phyloP scores from a whole-genome alignment of 768 basidiomycete species.

The Udeniomyces megalosporus region DNA sequence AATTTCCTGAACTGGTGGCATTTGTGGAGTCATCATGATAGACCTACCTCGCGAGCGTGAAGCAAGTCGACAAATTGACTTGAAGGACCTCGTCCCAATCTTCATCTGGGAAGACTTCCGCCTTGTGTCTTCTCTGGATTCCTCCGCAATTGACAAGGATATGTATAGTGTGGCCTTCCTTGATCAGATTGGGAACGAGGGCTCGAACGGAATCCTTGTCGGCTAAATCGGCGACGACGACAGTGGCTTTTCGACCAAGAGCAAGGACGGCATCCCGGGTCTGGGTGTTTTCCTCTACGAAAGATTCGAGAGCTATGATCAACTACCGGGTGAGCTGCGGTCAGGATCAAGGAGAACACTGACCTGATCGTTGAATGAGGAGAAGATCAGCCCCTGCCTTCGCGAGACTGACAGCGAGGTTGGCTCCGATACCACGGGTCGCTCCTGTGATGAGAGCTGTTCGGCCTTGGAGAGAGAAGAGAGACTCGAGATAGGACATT shows the following conservation, averaged over 20 bases:
- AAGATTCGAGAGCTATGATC: not conserved
- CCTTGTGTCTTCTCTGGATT: conserved; percentile 38
- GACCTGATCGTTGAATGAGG: conserved; percentile 25
- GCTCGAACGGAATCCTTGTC: conserved; percentile 38
- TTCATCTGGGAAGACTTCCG: conserved; percentile 46
- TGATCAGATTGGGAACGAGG: conserved; percentile 33
- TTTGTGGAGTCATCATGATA: not conserved
- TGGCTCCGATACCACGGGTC: conserved; percentile 31
- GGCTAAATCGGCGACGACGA: conserved; percentile 44
- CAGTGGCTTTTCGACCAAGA: conserved; percentile 28
- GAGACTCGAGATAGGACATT: conserved; percentile 26
- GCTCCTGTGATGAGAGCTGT: conserved; percentile 29
- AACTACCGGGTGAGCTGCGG: not conserved
- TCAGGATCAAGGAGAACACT: not conserved
- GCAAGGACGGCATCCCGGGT: conserved; percentile 29
- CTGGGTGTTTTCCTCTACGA: conserved; percentile 22
- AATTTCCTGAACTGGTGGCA: not conserved
- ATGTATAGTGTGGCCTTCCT: conserved; percentile 39
- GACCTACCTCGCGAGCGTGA: conserved; percentile 73
- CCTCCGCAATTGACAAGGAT: conserved; percentile 56
- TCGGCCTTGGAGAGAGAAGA: conserved; percentile 53
- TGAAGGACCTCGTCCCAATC: conserved; percentile 69
- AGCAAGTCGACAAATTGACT: conserved; percentile 75
- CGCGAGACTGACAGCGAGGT: conserved; percentile 30
- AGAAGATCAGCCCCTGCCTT: conserved; percentile 32